These are phyloP conservation scores for Pontederia crassipes DNA, from an alignment of 176 grass and related monocot species.

Conservation along the genomic window DNA sequence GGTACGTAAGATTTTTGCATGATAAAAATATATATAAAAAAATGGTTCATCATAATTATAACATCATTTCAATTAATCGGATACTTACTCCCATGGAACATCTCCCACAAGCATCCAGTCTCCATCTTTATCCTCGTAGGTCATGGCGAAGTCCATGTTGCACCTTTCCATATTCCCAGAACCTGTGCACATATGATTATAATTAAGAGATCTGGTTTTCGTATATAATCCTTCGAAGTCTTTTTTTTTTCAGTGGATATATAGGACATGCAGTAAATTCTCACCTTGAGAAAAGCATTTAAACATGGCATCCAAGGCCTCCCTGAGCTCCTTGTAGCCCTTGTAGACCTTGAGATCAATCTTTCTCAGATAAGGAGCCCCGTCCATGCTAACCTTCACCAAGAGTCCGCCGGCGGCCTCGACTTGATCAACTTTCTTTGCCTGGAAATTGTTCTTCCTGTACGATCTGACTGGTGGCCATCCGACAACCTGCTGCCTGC, in stretches of 20 bases:
- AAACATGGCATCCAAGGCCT: constrained; percentile 38
- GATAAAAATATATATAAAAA: background rate
- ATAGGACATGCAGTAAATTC: too few species aligned
- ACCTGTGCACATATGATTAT: too few species aligned
- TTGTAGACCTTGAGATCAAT: constrained; percentile 30
- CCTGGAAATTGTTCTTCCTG: constrained; percentile 25
- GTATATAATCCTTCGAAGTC: too few species aligned
- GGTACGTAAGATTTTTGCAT: background rate
- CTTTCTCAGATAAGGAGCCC: constrained; percentile 39
- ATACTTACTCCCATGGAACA: constrained; percentile 17
- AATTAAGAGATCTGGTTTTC: too few species aligned
- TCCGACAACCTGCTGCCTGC: constrained; percentile 29
- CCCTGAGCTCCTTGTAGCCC: constrained; percentile 30
- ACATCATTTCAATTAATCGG: too few species aligned
- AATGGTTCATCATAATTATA: too few species aligned
- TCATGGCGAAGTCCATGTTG: background rate
- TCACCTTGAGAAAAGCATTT: constrained; percentile 30
- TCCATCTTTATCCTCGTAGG: constrained; percentile 18
- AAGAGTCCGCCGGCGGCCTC: constrained; percentile 8
- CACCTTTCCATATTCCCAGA: background rate
- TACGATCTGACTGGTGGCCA: constrained; percentile 32
- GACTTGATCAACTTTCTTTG: constrained; percentile 9
- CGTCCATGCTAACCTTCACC: constrained; percentile 48
- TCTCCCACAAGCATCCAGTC: constrained; percentile 19
- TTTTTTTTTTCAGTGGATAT: too few species aligned